A percentile compares a stretch with the other conserved stretches of the same genome.
Conservation (phyloP, 176 grass and related monocot species). For the Zea mays region Zm-B73-REFERENCE-NAM-5.0 NC_050102.1:122412501-122413000, state of each 20-base stretch:
- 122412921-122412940: neutral
- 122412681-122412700: no score
- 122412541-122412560: neutral
- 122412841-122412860: neutral
- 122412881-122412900: neutral
- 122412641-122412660: no score
- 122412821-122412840: neutral
- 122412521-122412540: no score
- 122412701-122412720: no score
- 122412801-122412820: no score
- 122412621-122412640: conserved; percentile 22
- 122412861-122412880: neutral
- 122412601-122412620: conserved; percentile 23
- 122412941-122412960: neutral
- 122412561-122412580: neutral
- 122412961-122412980: neutral
- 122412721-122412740: no score
- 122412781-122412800: no score
- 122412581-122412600: conserved; percentile 30
- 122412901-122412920: neutral
- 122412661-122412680: no score
- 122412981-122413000: neutral
- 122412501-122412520: no score
- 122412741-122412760: no score
- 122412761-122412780: no score